A percentile compares a stretch with the other conserved stretches of the same genome.
These are phyloP conservation scores for Colletotrichum orchidophilum DNA, from an alignment of 2,329 filamentous ascomycete genomes.

Conservation along the genomic window DNA sequence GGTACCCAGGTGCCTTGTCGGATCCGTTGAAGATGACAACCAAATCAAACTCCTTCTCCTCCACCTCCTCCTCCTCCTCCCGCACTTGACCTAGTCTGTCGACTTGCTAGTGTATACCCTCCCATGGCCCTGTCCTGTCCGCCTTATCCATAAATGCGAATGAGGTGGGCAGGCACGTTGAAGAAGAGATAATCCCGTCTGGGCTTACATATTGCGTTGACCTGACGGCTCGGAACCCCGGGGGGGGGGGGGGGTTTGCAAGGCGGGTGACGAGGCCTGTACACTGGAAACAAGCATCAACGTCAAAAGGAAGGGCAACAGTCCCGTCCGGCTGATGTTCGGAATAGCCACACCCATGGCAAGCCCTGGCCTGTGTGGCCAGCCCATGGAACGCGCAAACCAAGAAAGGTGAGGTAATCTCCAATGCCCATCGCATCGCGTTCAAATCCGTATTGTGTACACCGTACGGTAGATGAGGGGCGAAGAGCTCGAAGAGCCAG, in stretches of 20 bases:
- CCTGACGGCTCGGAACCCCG: neutral
- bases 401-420: neutral
- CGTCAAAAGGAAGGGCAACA: neutral
- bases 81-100: slow-evolving; percentile 7
- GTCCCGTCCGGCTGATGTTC: slow-evolving; percentile 15
- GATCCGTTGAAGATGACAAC: neutral
- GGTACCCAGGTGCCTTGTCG: slow-evolving; percentile 25
- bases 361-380: neutral
- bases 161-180: neutral
- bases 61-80: slow-evolving; percentile 12
- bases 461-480: neutral
- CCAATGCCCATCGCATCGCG: neutral
- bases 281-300: neutral
- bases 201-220: neutral
- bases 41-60: slow-evolving; percentile 1
- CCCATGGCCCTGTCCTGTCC: neutral
- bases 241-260: neutral
- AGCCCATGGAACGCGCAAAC: slow-evolving; percentile 13
- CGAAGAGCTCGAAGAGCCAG: neutral
- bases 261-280: neutral
- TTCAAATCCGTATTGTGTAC: neutral
- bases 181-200: neutral
- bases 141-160: slow-evolving; percentile 5
- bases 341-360: slow-evolving; percentile 22
- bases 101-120: neutral